Percentiles rank a stretch among this genome's conserved stretches.
phyloP scores from a whole-genome alignment of 1,284 basidiomycete genomes.

The Tetrapyrgos nigripes region DNA sequence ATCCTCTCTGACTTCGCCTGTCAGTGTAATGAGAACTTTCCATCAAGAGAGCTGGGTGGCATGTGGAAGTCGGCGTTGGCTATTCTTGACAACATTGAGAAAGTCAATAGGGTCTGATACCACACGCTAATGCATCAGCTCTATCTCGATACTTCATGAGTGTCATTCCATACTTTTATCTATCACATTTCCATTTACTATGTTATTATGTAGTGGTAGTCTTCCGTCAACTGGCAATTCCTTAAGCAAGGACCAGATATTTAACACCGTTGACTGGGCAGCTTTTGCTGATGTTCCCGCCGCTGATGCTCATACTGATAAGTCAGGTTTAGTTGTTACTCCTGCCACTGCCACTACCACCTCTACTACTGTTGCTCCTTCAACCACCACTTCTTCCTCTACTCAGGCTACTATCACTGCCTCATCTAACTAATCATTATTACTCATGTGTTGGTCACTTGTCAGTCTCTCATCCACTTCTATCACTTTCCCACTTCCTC shows the following conservation, averaged over 20 bases:
- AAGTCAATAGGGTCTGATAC: background rate
- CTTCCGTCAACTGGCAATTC: background rate
- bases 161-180: background rate
- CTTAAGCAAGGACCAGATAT: background rate
- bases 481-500: too few species aligned
- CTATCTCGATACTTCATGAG: background rate
- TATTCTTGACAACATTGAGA: background rate
- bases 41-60: background rate
- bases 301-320: background rate
- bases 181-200: background rate
- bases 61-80: background rate
- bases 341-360: too few species aligned
- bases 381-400: too few species aligned
- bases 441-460: too few species aligned
- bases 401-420: too few species aligned
- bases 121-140: background rate
- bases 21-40: background rate
- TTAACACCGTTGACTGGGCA: background rate
- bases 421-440: too few species aligned
- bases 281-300: background rate
- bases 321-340: background rate
- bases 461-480: too few species aligned
- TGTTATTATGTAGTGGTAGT: background rate
- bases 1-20: background rate
- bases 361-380: too few species aligned